A percentile compares a stretch with the other conserved stretches of the same genome.
phyloP scores from a whole-genome alignment of 768 basidiomycete genomes.

The Amanita pseudoporphyria region DNA sequence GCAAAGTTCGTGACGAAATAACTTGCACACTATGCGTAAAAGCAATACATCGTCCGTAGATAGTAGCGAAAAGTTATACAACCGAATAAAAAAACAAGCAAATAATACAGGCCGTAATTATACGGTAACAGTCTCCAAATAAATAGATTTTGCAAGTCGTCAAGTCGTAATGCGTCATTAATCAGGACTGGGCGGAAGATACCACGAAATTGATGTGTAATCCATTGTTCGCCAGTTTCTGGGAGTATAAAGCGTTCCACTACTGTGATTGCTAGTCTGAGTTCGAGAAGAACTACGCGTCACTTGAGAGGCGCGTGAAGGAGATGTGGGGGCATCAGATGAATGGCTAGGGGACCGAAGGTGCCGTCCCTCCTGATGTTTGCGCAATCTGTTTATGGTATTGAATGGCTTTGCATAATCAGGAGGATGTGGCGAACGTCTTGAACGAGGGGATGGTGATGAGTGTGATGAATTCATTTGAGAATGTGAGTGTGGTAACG shows the following conservation, averaged over 20 bases:
- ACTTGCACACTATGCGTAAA: too few relatives aligned
- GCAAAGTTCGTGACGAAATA: too few relatives aligned
- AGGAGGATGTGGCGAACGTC: neutral
- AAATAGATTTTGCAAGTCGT: neutral
- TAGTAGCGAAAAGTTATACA: slow-evolving; percentile 28
- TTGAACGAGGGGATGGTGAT: neutral
- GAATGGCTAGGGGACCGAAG: neutral
- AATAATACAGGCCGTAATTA: too few relatives aligned
- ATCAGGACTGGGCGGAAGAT: neutral
- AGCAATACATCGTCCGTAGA: slow-evolving; percentile 21
- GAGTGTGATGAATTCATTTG: neutral
- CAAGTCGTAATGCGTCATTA: neutral
- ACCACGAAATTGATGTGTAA: slow-evolving; percentile 7
- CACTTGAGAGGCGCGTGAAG: neutral
- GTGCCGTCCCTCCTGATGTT: slow-evolving; percentile 4
- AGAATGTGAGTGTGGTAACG: neutral
- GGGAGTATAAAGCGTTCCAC: neutral
- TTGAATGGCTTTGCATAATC: neutral
- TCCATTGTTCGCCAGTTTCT: slow-evolving; percentile 4
- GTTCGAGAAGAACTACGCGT: neutral
- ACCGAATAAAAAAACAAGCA: neutral
- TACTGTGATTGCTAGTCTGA: neutral
- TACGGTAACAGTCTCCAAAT: too few relatives aligned
- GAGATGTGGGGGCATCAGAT: neutral
- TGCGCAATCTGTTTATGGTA: slow-evolving; percentile 3